These are phyloP conservation scores for Corynespora cassiicola DNA, from an alignment of 2,329 filamentous ascomycete genomes.

Conservation along the genomic window DNA sequence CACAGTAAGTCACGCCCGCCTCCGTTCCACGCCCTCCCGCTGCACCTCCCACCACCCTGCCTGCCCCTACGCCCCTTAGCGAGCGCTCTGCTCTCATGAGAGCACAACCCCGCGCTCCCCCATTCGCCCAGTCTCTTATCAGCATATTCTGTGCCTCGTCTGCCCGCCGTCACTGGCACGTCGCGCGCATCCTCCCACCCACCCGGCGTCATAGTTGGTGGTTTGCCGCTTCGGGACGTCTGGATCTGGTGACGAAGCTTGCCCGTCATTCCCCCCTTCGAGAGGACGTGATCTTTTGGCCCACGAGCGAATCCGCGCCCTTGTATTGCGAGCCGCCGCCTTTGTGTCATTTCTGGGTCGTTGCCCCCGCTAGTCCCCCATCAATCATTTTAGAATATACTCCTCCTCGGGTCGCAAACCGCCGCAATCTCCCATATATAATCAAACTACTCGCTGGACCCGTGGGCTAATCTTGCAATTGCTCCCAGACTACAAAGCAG, in stretches of 20 bases:
- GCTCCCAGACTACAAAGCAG: no score
- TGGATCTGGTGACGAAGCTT: constrained; percentile 25
- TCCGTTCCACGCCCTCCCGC: constrained; percentile 16
- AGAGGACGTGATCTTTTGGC: no score
- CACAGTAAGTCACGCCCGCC: constrained; percentile 35
- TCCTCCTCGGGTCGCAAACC: no score
- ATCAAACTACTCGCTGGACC: constrained; percentile 1
- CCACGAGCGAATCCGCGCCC: no score
- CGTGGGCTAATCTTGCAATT: no score
- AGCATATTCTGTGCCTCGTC: constrained; percentile 23
- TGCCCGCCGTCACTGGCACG: constrained; percentile 33
- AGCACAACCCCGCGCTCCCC: constrained; percentile 34
- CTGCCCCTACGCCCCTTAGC: constrained; percentile 25
- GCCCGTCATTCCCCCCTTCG: constrained; percentile 19
- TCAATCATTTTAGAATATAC: constrained; percentile 10
- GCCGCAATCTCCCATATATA: background rate
- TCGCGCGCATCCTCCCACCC: constrained; percentile 12
- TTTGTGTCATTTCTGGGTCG: constrained; percentile 1
- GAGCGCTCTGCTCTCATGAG: constrained; percentile 17
- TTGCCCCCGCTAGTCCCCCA: background rate
- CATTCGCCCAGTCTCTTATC: constrained; percentile 45
- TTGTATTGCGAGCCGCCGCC: constrained; percentile 7
- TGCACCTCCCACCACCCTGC: constrained; percentile 17
- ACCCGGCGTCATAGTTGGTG: constrained; percentile 35
- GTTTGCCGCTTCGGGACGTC: constrained; percentile 17